Conservation (phyloP, 129 eudicot genomes). For the sunflower (Helianthus annuus) region HanXRQr2.0-SUNRISE NC_035448.2:54221-54720, state of each 20-base stretch:
- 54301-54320: conserved; percentile 42
- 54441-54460: conserved; percentile 42
- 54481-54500: conserved; percentile 53
- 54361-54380: conserved; percentile 68
- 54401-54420: conserved; percentile 50
- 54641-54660: conserved; percentile 57
- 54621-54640: conserved; percentile 65
- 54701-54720: conserved; percentile 18
- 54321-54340: conserved; percentile 47
- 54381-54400: conserved; percentile 41
- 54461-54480: conserved; percentile 47
- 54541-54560: conserved; percentile 66
- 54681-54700: conserved; percentile 58
- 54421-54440: conserved; percentile 62
- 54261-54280: conserved; percentile 39
- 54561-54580: conserved; percentile 49
- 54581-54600: conserved; percentile 49
- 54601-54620: conserved; percentile 54
- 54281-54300: conserved; percentile 32
- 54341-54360: conserved; percentile 71
- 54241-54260: conserved; percentile 39
- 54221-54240: conserved; percentile 54
- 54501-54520: conserved; percentile 63
- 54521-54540: conserved; percentile 55
- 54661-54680: conserved; percentile 34